These are phyloP conservation scores for Syzygium malaccense DNA, from an alignment of 441 rosid genomes.

Conservation along the genomic window DNA sequence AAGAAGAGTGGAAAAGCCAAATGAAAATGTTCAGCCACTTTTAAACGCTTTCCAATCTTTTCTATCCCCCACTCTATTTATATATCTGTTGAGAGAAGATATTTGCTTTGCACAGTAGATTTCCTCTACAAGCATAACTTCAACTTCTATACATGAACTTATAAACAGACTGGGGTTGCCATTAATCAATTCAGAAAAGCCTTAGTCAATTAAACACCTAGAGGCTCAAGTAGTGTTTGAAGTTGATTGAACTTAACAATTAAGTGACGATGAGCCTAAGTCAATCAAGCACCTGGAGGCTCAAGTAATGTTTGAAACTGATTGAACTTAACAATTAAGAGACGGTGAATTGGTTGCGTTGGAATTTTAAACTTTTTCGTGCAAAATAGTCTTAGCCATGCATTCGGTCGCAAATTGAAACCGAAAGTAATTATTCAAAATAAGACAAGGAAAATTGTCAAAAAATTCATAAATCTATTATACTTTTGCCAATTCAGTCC, in stretches of 20 bases:
- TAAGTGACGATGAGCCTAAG: not conserved
- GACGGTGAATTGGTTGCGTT: not conserved
- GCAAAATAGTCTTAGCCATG: not conserved
- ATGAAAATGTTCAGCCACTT: no score
- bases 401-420: not conserved
- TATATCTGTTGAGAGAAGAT: not conserved
- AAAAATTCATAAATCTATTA: no score
- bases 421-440: not conserved
- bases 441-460: no score
- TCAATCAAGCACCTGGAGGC: not conserved
- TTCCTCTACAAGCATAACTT: not conserved
- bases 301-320: not conserved
- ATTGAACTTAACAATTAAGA: not conserved
- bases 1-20: no score
- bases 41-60: not conserved
- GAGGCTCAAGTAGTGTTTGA: not conserved
- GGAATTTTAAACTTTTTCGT: no score
- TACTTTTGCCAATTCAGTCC: no score
- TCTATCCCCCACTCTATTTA: not conserved
- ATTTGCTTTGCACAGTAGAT: not conserved
- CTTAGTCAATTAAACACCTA: not conserved
- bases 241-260: not conserved
- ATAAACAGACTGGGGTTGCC: fast-evolving
- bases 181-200: not conserved
- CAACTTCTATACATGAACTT: not conserved